Conservation (phyloP, 352 stramenopile species). For the Thalassiosira livingstoniorum region DNA sequence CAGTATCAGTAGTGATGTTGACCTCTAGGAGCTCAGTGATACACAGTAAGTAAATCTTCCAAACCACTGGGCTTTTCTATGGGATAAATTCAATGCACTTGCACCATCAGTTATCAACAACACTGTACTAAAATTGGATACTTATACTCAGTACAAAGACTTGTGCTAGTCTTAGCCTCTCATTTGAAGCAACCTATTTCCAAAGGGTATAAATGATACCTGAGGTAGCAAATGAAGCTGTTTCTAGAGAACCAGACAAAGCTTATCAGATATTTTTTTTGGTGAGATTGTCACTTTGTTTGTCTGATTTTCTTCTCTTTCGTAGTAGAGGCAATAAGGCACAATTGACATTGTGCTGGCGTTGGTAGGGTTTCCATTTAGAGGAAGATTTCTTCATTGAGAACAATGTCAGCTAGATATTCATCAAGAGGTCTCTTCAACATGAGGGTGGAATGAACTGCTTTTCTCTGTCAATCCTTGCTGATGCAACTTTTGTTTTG, state of each 20-base stretch:
- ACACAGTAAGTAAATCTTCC: too few relatives aligned
- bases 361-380: background rate
- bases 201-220: slow-evolving; percentile 15
- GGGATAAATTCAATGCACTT: too few relatives aligned
- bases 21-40: too few relatives aligned
- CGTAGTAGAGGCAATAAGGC: background rate
- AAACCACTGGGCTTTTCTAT: too few relatives aligned
- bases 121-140: too few relatives aligned
- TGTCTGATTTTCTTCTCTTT: background rate
- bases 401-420: background rate
- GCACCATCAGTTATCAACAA: too few relatives aligned
- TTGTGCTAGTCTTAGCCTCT: background rate
- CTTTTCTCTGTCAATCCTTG: slow-evolving; percentile 25
- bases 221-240: background rate
- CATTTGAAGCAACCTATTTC: background rate
- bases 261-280: background rate
- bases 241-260: slow-evolving; percentile 2
- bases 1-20: too few relatives aligned
- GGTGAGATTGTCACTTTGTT: background rate
- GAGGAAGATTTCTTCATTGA: background rate
- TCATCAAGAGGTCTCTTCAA: background rate
- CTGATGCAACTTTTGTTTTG: slow-evolving; percentile 37
- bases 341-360: background rate
- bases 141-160: too few relatives aligned
- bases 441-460: background rate